Conservation (phyloP, 2,329 filamentous ascomycete genomes). For the Fusarium sp. region DNA sequence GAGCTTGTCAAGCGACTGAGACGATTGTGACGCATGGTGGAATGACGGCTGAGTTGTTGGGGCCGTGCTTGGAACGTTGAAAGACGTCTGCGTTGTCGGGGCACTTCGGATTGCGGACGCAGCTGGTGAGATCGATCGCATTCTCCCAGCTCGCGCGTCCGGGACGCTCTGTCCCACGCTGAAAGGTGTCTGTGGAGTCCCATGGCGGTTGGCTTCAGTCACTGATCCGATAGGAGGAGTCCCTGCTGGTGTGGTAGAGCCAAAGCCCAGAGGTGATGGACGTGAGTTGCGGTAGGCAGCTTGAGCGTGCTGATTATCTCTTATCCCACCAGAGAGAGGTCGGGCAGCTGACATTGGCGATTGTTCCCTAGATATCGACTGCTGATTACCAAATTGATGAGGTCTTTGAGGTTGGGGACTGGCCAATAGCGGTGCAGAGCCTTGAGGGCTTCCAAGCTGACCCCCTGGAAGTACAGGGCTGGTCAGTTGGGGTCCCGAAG, state of each 20-base stretch:
- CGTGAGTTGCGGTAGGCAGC: slow-evolving; percentile 20
- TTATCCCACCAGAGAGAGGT: slow-evolving; percentile 16
- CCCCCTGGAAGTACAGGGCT: slow-evolving; percentile 17
- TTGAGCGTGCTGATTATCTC: slow-evolving; percentile 15
- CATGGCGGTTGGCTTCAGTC: slow-evolving; percentile 6
- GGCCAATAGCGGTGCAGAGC: slow-evolving; percentile 11
- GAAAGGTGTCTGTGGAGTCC: slow-evolving; percentile 26
- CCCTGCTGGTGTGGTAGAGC: slow-evolving; percentile 29
- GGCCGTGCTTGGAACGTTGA: slow-evolving; percentile 27
- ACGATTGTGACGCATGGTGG: slow-evolving; percentile 17
- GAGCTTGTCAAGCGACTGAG: slow-evolving; percentile 35
- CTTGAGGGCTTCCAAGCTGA: not conserved
- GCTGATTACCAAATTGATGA: slow-evolving; percentile 14
- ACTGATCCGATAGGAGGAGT: slow-evolving; percentile 17
- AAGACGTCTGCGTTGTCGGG: slow-evolving; percentile 21
- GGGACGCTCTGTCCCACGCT: slow-evolving; percentile 7
- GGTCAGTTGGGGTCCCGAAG: slow-evolving; percentile 10
- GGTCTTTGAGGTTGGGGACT: slow-evolving; percentile 34
- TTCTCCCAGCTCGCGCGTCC: slow-evolving; percentile 11
- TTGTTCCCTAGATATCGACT: slow-evolving; percentile 27
- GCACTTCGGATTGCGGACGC: slow-evolving; percentile 21
- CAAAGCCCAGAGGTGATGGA: slow-evolving; percentile 23
- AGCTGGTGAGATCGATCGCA: slow-evolving; percentile 27
- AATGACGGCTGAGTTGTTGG: slow-evolving; percentile 22
- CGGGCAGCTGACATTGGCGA: slow-evolving; percentile 13